Conservation (phyloP, 148 eudicot genomes). For the Rhododendron ovatum region DNA sequence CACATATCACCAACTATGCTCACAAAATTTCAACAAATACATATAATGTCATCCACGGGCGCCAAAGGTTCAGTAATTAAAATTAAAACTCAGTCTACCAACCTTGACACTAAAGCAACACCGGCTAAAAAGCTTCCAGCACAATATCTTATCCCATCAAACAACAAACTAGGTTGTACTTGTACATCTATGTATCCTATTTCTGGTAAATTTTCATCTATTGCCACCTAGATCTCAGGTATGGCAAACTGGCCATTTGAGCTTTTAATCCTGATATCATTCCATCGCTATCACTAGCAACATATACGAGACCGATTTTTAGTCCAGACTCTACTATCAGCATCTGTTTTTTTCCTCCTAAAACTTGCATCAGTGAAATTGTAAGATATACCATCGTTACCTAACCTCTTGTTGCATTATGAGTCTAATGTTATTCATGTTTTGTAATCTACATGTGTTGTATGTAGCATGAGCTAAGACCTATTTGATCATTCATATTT, state of each 20-base stretch:
- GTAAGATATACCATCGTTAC: not conserved
- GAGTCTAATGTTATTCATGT: not conserved
- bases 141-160: no score
- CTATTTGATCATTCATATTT: no score
- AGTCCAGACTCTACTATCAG: not conserved
- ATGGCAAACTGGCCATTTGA: not conserved
- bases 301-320: not conserved
- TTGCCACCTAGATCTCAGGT: no score
- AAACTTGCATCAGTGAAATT: not conserved
- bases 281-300: not conserved
- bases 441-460: no score
- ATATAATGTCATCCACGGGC: no score
- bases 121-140: no score
- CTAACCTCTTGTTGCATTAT: not conserved
- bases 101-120: no score
- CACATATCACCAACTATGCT: not conserved
- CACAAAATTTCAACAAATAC: not conserved
- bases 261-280: not conserved
- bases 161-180: no score
- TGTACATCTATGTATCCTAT: no score
- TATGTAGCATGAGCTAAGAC: no score
- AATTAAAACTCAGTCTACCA: no score
- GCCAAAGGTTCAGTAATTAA: no score
- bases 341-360: not conserved
- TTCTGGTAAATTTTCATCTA: not conserved